Base-by-base conservation (phyloP, 139 green algal species). In the Chlamydomonas eustigma region DNA sequence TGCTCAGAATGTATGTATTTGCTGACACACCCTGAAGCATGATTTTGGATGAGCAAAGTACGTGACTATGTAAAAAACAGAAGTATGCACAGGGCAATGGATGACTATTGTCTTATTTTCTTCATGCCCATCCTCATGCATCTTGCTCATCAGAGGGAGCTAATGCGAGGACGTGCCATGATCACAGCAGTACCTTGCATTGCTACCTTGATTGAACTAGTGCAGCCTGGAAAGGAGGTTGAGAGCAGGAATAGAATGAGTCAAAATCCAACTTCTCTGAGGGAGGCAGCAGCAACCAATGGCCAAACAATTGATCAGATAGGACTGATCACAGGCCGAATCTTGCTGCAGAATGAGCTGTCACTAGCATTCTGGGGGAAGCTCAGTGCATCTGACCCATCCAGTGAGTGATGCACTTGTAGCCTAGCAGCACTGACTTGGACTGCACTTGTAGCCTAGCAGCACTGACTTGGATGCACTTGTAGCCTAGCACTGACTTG, bases 311-410 rank as follows among this genome's bases (percentile, higher is more conserved):
- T 8, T 8, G 6, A 28, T 25, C 52, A 68, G 52, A 25, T 5
- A 5, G 52, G 52, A 6, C 4, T 31, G 6, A 25, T 68, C n/a
- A 22, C 22, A 28, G 52, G 52, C 4, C 52, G 52, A 25, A 28
- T 68, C 4, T 28, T 68, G 6, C 18, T 68, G 18, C 52, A 68
- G 18, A 68, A 68, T 28, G 12, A 68, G 52, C 12, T 22, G 12
- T 68, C 52, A 4, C 52, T 68, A 28, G 8, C 52, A 8, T 68
- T 37, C 52, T 68, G 52, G 52, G 52, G 52, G n/a, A 68, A 68
- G 52, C 52, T 68, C 52, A 68, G 4, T 28, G 32, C 52, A 58
- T 28, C 12, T 12, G 44, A 12, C 18, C 12, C 44, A 28, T 28
- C 18, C 44, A 58, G n/a, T n/a, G n/a, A n/a, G n/a, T n/a, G n/a